Evolutionary conservation across 1,284 basidiomycete genomes (phyloP), one percentile per base, ranked within the genome.

Genomic region (Ustilago trichophora): DNA sequence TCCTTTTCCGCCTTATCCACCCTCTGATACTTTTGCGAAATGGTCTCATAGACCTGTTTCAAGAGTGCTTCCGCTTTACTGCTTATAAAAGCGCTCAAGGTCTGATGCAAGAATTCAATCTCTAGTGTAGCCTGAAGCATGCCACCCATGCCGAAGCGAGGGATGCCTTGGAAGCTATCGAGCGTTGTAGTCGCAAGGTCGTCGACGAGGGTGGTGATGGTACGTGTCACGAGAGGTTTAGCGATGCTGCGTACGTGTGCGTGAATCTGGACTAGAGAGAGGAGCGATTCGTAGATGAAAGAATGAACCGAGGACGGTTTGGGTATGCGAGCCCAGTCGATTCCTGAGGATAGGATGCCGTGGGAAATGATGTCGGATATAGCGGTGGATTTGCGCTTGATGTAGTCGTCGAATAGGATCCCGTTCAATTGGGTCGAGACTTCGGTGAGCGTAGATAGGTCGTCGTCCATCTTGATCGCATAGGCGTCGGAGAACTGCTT

Each of bases 101-200:
- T 94, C 83, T 98, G 95, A 82, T 99, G 94, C 83, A 98, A 88
- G 83, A 98, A 98, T 83, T 98, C 96, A 73, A 98, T 97, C 83
- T 98, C 96, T 25, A 99, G 87, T 3, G 96, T 98, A 3, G 96
- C 95, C 90, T 96, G 77, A 27, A 99, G 86, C 96, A 98, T 98
- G 11, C 96, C 96, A 38, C 96, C 96, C 88, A 96, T 96, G 15
- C 95, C 93, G 77, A 97, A 97, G 33, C 88, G 86, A 69, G 88
- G 88, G 26, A 98, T 88, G 80, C 91, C 88, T 62, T 87, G 87
- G 87, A 98, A 96, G 77, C 89, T 90, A 7, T 86, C 86, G 49
- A 97, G 83, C 0, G 92, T 90, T 69, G 92, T 90, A 7, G 88
- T 85, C 5, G 92, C 90, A 13, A 97, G 84, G 59, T 90, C 88